phyloP scores from a whole-genome alignment of 495 filamentous ascomycete species.

The Hyaloscypha variabilis region DNA sequence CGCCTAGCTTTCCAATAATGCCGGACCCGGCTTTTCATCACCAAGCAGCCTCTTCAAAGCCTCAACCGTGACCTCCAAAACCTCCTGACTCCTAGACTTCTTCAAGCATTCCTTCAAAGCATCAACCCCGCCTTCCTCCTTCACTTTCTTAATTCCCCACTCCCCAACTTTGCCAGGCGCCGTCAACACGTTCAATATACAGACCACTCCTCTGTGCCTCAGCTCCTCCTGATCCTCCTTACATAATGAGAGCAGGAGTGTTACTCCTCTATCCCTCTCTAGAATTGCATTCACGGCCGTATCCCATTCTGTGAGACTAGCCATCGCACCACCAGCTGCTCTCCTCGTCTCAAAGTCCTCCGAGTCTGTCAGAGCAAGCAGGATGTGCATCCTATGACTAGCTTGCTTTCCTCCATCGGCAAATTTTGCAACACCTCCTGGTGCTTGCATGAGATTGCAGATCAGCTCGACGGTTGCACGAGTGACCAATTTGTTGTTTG shows the following conservation, averaged over 20 bases:
- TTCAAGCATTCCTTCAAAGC: conserved; percentile 64
- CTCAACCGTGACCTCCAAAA: conserved; percentile 62
- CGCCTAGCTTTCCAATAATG: conserved; percentile 12
- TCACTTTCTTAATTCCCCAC: conserved; percentile 42
- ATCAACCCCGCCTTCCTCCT: conserved; percentile 58
- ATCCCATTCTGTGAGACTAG: conserved; percentile 79
- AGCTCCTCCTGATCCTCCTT: conserved; percentile 74
- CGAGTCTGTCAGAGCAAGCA: conserved; percentile 84
- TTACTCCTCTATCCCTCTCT: conserved; percentile 66
- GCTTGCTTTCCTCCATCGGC: conserved; percentile 70
- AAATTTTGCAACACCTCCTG: conserved; percentile 74
- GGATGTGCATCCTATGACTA: conserved; percentile 71
- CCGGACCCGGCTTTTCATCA: conserved; percentile 13
- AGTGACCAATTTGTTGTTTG: conserved; percentile 72
- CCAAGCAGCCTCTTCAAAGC: conserved; percentile 31
- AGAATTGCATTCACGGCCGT: conserved; percentile 69
- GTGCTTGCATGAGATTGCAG: conserved; percentile 85
- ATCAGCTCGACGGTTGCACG: conserved; percentile 86
- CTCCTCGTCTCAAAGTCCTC: conserved; percentile 78
- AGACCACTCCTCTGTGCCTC: conserved; percentile 76
- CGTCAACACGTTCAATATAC: conserved; percentile 64
- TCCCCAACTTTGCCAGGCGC: conserved; percentile 53
- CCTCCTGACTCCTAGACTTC: conserved; percentile 61
- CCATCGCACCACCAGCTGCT: conserved; percentile 87
- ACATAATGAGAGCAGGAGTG: conserved; percentile 73